phyloP scores from a whole-genome alignment of 805 yeast species.

The Kodamaea neixiangensis region DNA sequence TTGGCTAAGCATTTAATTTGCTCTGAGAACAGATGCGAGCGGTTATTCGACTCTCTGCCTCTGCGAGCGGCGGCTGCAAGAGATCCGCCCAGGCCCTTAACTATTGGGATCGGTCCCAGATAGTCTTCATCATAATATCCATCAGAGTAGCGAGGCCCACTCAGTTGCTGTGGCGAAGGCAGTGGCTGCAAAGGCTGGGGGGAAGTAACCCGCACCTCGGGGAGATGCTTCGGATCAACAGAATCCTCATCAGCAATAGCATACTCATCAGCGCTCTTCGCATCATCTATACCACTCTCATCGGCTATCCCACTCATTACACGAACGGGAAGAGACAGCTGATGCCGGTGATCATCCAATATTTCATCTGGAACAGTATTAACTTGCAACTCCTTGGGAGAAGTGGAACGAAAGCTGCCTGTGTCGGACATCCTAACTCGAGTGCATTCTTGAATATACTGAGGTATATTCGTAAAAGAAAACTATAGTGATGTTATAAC shows the following conservation, averaged over 20 bases:
- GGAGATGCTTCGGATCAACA: constrained; percentile 6
- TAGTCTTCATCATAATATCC: constrained; percentile 6
- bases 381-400: constrained; percentile 25
- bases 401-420: constrained; percentile 35
- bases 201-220: background rate
- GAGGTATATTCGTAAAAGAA: constrained; percentile 1
- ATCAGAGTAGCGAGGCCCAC: background rate
- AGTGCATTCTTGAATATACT: constrained; percentile 8
- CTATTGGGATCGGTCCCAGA: constrained; percentile 16
- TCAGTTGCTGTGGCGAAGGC: background rate
- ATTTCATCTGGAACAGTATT: constrained; percentile 31
- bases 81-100: constrained; percentile 17
- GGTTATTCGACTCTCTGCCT: constrained; percentile 14
- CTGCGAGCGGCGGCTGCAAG: constrained; percentile 22
- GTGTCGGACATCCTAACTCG: constrained; percentile 37
- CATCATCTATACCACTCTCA: constrained; percentile 6
- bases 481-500: background rate
- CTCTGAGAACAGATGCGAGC: constrained; percentile 24
- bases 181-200: background rate
- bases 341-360: constrained; percentile 44
- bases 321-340: constrained; percentile 33
- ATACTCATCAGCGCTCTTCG: background rate
- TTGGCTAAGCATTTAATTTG: constrained; percentile 33
- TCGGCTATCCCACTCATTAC: constrained; percentile 20
- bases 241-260: constrained; percentile 19